Conservation (phyloP, 495 filamentous ascomycete genomes). For the Elasticomyces elasticus region DNA sequence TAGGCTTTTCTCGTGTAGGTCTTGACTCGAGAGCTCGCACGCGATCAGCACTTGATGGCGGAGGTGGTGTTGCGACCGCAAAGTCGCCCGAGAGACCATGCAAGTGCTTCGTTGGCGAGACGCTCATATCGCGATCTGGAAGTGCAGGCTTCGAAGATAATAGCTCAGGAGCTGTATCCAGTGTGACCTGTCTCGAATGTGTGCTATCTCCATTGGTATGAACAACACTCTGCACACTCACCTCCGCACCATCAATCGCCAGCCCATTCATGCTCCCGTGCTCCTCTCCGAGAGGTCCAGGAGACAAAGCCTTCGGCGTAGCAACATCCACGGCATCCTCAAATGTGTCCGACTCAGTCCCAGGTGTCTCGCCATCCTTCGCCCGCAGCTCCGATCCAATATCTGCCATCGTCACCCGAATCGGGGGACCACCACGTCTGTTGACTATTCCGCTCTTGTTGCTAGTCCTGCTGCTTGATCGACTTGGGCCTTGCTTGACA, state of each 20-base stretch:
- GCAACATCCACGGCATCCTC: conserved; percentile 9
- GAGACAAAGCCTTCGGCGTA: neutral
- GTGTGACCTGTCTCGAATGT: neutral
- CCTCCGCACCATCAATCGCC: neutral
- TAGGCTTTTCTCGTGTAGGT: conserved; percentile 30
- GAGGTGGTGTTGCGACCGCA: conserved; percentile 1
- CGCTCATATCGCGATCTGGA: neutral
- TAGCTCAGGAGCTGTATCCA: neutral
- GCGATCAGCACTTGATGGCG: conserved; percentile 8
- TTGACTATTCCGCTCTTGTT: neutral
- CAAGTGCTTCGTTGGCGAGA: conserved; percentile 2
- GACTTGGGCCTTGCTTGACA: neutral
- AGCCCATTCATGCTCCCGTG: neutral
- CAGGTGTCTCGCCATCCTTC: neutral
- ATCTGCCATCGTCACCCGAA: conserved; percentile 12
- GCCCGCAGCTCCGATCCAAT: too few relatives aligned
- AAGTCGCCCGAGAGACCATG: conserved; percentile 13
- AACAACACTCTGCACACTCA: neutral
- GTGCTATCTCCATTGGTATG: neutral
- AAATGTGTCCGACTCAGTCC: conserved; percentile 11
- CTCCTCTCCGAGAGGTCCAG: neutral
- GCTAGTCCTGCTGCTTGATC: neutral
- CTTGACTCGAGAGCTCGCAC: conserved; percentile 10
- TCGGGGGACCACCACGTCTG: conserved; percentile 1
- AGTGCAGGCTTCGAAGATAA: neutral